Evolutionary conservation across 192 early-diverging fungal genomes (phyloP), one percentile per base, ranked within the genome.

Genomic region (Entomortierella lignicola): DNA sequence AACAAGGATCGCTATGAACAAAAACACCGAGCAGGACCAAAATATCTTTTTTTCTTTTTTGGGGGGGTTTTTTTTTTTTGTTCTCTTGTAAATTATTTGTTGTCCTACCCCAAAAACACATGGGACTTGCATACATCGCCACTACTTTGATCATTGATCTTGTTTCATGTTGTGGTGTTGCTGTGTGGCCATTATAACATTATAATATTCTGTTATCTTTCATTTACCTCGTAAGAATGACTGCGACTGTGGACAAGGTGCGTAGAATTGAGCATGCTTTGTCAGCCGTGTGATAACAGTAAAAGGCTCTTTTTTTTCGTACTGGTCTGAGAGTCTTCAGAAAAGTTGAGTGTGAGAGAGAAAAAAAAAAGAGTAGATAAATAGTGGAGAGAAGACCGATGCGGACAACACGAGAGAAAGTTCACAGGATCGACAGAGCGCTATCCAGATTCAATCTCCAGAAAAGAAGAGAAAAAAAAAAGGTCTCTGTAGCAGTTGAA

Each of bases 211-310:
- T n/a, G n/a, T n/a, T n/a, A n/a, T 50, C n/a, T 12, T 54, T 53
- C 31, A 51, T 37, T 65, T 72, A 72, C 71, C 71, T 72, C 71
- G 48, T 29, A 65, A 7, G 71, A 72, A 44, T 72, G 71, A 21
- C 30, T 72, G 30, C 56, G 62, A 31, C 56, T 59, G 47, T 65
- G 71, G 18, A 43, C 41, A 29, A 60, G 54, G 30, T 64, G 71
- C 30, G 55, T 37, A 57, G 71, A 56, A 37, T 63, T 65, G 10
- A 72, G 71, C 71, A 72, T 39, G 62, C 60, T 61, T 60, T 60
- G 50, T 48, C 37, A 56, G 69, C 61, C 21, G 54, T 58, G 29
- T 31, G 48, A 20, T 66, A 11, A 50, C 54, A 4, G 34, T 66
- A 27, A 25, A 26, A 27, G 13, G 10, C 32, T 15, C 32, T 37